These are phyloP conservation scores for Trichoderma atrobrunneum DNA, from an alignment of 2,329 filamentous ascomycete species.

Conservation along the genomic window DNA sequence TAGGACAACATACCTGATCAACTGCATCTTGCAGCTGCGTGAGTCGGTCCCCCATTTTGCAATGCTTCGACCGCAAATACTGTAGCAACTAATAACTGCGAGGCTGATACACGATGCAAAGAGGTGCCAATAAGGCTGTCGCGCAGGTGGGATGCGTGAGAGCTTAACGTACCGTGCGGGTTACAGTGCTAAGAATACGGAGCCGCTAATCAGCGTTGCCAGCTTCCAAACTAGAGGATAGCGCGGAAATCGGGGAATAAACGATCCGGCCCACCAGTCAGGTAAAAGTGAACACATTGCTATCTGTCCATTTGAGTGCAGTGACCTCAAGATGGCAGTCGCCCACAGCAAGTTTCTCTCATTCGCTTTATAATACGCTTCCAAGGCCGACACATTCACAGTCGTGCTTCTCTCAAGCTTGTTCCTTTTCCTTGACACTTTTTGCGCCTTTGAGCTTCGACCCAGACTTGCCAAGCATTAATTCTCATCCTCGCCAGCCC, in stretches of 20 bases:
- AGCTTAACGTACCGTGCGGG: background rate
- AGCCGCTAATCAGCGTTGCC: background rate
- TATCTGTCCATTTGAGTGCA: slow-evolving; percentile 8
- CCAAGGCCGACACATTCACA: background rate
- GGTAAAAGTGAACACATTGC: slow-evolving; percentile 39
- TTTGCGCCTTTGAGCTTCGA: background rate
- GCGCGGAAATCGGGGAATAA: slow-evolving; percentile 30
- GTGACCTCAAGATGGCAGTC: slow-evolving; percentile 9
- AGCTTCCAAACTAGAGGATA: background rate
- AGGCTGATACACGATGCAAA: background rate
- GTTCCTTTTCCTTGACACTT: background rate
- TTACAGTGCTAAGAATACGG: background rate
- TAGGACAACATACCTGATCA: slow-evolving; percentile 61
- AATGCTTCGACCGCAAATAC: background rate
- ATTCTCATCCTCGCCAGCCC: background rate
- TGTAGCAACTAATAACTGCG: background rate
- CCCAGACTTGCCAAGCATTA: background rate
- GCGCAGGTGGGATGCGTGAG: background rate
- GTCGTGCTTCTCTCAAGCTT: slow-evolving; percentile 18
- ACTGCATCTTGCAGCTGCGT: slow-evolving; percentile 84
- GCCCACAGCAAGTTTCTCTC: slow-evolving; percentile 15
- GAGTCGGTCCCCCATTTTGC: slow-evolving; percentile 67
- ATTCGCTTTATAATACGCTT: slow-evolving; percentile 3
- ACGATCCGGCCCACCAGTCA: slow-evolving; percentile 27
- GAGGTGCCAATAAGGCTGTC: background rate